Base-by-base conservation (phyloP, 2,329 filamentous ascomycete species). In the Xylaria sp. region DNA sequence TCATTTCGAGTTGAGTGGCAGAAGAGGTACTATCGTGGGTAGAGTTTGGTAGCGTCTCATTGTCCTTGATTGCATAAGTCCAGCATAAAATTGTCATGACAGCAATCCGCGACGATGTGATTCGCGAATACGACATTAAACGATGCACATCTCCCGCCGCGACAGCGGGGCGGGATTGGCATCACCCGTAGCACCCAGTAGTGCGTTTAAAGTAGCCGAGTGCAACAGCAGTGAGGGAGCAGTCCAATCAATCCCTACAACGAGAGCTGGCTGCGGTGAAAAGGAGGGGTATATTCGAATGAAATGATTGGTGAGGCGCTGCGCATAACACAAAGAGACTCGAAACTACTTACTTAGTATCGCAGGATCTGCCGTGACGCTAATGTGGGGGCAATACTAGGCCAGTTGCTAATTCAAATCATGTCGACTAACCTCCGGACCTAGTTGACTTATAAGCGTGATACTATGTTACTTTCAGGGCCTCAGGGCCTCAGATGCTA, bases 271-370 rank as follows among this genome's bases (percentile, higher is more conserved):
- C 28, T 47, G 25, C 12, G 19, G n/a, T 19, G 19, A 9, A 8
- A 7, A n/a, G 23, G 2, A n/a, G 43, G 43, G 23, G 40, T 45
- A 45, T 37, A 31, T 11, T 15, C 25, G 33, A 42, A 53, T 31
- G 25, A 35, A 35, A 14, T 38, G 46, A 57, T 57, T 57, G 59
- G 59, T 19, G 58, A 38, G n/a, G n/a, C 21, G 17, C n/a, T n/a
- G n/a, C n/a, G n/a, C n/a, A n/a, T n/a, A n/a, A n/a, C n/a, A n/a
- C n/a, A n/a, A n/a, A n/a, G 23, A 14, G 3, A 17, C 45, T 23
- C 23, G 14, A 8, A 15, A 47, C 25, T 46, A 19, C 12, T 6
- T 17, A 31, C 25, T 17, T 8, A 42, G 28, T 43, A 19, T 52
- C 47, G 35, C 28, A 56, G 21, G 43, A 46, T 51, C 14, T 46